Evolutionary conservation across 768 basidiomycete genomes (phyloP).

Genomic region (Cystobasidium tubakii): DNA sequence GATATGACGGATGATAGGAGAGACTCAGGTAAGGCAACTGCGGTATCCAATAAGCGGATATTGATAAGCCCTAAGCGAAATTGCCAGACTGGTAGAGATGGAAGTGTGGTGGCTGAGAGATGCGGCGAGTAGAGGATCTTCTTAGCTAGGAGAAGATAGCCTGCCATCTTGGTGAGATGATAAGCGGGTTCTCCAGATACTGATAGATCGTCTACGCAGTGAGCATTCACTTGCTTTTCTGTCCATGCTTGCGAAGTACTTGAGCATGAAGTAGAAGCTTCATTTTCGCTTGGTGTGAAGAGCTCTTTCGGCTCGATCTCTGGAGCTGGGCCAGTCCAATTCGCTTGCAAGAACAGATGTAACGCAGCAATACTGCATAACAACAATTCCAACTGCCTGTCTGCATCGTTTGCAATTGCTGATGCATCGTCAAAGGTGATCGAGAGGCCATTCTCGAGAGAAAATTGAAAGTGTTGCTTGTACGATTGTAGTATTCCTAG

Average conservation of each 20-base stretch:
- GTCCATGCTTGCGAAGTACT: conserved; percentile 8
- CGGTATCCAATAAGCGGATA: conserved; percentile 70
- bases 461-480: conserved; percentile 4
- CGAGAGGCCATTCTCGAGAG: conserved; percentile 7
- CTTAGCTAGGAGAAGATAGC: conserved; percentile 69
- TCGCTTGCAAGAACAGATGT: conserved; percentile 83
- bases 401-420: not conserved
- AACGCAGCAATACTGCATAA: conserved; percentile 69
- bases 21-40: conserved; percentile 58
- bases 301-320: conserved; percentile 54
- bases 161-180: conserved; percentile 67
- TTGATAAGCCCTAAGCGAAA: conserved; percentile 60
- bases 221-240: conserved; percentile 55
- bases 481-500: conserved; percentile 9
- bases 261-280: not conserved
- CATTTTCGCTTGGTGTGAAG: conserved; percentile 40
- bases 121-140: conserved; percentile 57
- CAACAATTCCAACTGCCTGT: conserved; percentile 49
- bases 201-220: conserved; percentile 69
- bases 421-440: conserved; percentile 1
- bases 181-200: conserved; percentile 90
- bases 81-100: conserved; percentile 53
- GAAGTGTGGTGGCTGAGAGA: not conserved
- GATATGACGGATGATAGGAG: conserved; percentile 49
- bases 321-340: conserved; percentile 93